Percentiles rank a stretch among this genome's conserved stretches.
Conservation (phyloP, 148 eudicot genomes). For the Rhododendron kiyosumense region DNA sequence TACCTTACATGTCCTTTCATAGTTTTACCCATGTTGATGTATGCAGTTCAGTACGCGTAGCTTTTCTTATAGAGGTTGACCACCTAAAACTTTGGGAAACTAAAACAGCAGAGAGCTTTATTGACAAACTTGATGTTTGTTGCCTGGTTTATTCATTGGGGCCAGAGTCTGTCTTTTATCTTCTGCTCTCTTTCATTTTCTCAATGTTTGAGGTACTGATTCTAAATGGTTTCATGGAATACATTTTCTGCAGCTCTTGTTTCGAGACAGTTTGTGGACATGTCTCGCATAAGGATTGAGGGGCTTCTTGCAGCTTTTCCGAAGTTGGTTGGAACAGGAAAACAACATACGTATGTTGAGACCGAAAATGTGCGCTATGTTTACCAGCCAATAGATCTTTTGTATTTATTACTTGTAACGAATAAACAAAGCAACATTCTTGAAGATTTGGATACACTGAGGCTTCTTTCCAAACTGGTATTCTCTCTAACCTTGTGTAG, state of each 20-base stretch:
- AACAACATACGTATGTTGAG: slow-evolving; percentile 96
- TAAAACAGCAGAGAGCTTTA: not conserved
- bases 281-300: slow-evolving; percentile 89
- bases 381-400: slow-evolving; percentile 89
- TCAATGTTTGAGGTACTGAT: not conserved
- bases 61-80: not conserved
- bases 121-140: not conserved
- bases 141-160: not conserved
- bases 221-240: not conserved
- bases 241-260: slow-evolving; percentile 61
- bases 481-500: slow-evolving; percentile 26
- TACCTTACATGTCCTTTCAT: not conserved
- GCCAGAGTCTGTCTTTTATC: not conserved
- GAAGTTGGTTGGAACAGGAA: slow-evolving; percentile 94
- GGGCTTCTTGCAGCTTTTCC: slow-evolving; percentile 97
- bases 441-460: slow-evolving; percentile 95
- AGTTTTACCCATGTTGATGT: not conserved
- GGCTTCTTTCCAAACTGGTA: slow-evolving; percentile 96
- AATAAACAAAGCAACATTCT: slow-evolving; percentile 98
- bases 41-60: not conserved
- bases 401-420: slow-evolving; percentile 84
- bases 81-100: not conserved
- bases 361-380: slow-evolving; percentile 98
- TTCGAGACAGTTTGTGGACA: slow-evolving; percentile 93
- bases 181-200: not conserved